phyloP scores from a whole-genome alignment of 371 early-diverging fungal genomes.

The Saksenaea vasiformis region DNA sequence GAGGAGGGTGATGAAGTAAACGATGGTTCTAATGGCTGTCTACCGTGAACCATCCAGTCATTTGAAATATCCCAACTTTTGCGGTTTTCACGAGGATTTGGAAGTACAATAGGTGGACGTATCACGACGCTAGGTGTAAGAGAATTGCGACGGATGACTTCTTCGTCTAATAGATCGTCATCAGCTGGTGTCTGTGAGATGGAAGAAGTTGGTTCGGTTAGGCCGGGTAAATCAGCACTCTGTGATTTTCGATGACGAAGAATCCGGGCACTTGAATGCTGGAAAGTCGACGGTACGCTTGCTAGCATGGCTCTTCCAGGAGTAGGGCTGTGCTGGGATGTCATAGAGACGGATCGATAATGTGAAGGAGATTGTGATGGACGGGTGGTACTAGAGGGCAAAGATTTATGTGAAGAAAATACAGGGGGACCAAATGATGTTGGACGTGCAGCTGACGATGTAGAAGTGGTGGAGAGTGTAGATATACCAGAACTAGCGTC shows the following conservation, averaged over 20 bases:
- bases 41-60: constrained; percentile 31
- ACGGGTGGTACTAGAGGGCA: background rate
- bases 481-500: constrained; percentile 35
- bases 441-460: constrained; percentile 30
- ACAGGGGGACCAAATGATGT: constrained; percentile 35
- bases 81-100: constrained; percentile 28
- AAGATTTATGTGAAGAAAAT: constrained; percentile 1
- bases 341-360: constrained; percentile 22
- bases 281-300: background rate
- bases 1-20: constrained; percentile 6
- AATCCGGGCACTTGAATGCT: constrained; percentile 10
- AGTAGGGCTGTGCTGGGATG: constrained; percentile 9
- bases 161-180: background rate
- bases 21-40: constrained; percentile 5
- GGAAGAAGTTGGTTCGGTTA: constrained; percentile 6
- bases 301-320: constrained; percentile 3
- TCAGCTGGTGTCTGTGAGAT: background rate
- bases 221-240: constrained; percentile 39
- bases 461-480: constrained; percentile 20
- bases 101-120: constrained; percentile 40
- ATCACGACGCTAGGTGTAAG: constrained; percentile 31
- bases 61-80: constrained; percentile 40
- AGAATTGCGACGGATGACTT: constrained; percentile 29
- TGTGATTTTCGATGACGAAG: constrained; percentile 46
- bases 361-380: constrained; percentile 4